Evolutionary conservation across 2,329 filamentous ascomycete species (phyloP), one percentile per base, ranked within the genome.

Genomic region (Rhinocladiella mackenziei): DNA sequence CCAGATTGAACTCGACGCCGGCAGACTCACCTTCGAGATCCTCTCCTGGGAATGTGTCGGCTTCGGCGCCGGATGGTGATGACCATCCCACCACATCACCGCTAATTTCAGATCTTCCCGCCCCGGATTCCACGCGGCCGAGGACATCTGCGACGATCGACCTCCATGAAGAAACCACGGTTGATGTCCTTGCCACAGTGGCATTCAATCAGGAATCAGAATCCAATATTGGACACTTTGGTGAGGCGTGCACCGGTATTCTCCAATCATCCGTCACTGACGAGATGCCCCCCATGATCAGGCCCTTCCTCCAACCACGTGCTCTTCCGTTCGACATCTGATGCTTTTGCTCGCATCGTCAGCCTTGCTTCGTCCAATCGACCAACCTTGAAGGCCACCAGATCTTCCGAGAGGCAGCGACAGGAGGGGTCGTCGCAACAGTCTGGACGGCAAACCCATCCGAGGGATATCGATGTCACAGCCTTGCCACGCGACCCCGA

Each of bases 171-270:
- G 23, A 25, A 13, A 13, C 19, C 14, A 10, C 13, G 18, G 22
- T 38, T 15, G 35, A 38, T 22, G 18, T 26, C n/a, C 35, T 38
- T 26, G 35, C 35, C 6, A 38, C 35, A 7, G 22, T n/a, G 7
- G 28, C 35, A 7, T 38, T 38, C 35, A 38, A 26, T 28, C 13
- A 38, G 13, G 19, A 23, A 14, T 15, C 23, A 15, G 35, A 38
- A 10, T 13, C 20, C 7, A 19, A 38, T 17, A 38, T 38, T 6
- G 35, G 35, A 3, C 18, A 38, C 22, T 38, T 38, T 26, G 35
- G 35, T 38, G 14, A 23, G 20, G 5, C n/a, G n/a, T n/a, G n/a
- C n/a, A n/a, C n/a, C n/a, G n/a, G n/a, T n/a, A n/a, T n/a, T n/a
- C n/a, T n/a, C n/a, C n/a, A n/a, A n/a, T n/a, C n/a, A n/a, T n/a